phyloP scores from a whole-genome alignment of 75 land plant genomes.

The Picea glauca region DNA sequence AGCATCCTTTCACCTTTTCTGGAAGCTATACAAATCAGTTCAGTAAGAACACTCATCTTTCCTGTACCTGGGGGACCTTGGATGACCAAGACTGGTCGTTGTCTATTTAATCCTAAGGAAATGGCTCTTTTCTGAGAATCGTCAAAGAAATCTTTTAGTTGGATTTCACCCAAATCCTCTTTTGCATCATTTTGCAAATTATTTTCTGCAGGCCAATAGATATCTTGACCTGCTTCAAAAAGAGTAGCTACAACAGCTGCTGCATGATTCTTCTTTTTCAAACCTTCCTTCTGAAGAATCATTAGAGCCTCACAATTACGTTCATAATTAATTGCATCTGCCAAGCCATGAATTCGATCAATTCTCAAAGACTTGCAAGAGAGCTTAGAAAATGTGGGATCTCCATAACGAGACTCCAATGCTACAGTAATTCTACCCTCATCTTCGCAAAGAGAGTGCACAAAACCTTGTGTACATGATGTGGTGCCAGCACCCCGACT shows the following conservation, averaged over 20 bases:
- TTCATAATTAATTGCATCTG: constrained; percentile 13
- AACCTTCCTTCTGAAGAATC: constrained; percentile 75
- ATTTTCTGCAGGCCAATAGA: constrained; percentile 51
- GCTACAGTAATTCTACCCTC: too few relatives aligned
- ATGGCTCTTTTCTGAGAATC: constrained; percentile 67
- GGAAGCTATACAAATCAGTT: constrained; percentile 63
- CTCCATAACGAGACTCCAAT: too few relatives aligned
- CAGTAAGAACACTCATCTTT: constrained; percentile 70
- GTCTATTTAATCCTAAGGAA: constrained; percentile 60
- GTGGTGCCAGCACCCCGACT: too few relatives aligned
- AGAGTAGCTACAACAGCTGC: constrained; percentile 64
- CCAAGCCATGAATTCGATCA: too few relatives aligned
- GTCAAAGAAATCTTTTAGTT: constrained; percentile 36
- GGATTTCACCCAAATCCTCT: constrained; percentile 17
- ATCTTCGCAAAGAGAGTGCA: too few relatives aligned
- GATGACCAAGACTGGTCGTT: constrained; percentile 58
- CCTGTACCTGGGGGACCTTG: constrained; percentile 99
- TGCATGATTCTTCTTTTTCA: constrained; percentile 79
- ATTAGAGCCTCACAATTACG: constrained; percentile 86
- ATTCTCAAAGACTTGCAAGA: too few relatives aligned
- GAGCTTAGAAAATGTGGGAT: too few relatives aligned
- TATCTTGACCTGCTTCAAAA: constrained; percentile 67
- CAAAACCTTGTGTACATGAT: too few relatives aligned
- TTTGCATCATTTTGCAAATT: constrained; percentile 26
- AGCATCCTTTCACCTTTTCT: constrained; percentile 76